Percentiles rank a stretch among this genome's conserved stretches.
Conservation (phyloP, 805 yeast genomes). For the Suhomyces pyralidae region DNA sequence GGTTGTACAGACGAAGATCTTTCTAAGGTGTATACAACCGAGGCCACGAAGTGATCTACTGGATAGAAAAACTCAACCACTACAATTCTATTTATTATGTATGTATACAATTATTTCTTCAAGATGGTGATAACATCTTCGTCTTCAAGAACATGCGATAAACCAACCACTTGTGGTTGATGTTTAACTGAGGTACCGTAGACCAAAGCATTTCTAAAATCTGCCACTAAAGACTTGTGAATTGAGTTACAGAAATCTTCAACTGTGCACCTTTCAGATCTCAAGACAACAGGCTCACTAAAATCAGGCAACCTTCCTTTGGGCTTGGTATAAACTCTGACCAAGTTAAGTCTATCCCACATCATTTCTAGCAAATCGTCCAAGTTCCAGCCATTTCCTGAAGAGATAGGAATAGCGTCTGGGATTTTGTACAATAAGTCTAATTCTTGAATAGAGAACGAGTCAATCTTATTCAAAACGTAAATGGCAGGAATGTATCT, state of each 20-base stretch:
- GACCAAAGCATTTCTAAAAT: constrained; percentile 89
- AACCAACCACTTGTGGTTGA: constrained; percentile 95
- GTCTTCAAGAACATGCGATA: constrained; percentile 78
- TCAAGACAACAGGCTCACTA: constrained; percentile 88
- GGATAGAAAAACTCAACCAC: neutral
- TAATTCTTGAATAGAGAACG: constrained; percentile 89
- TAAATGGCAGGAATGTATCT: constrained; percentile 94
- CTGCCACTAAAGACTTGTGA: constrained; percentile 90
- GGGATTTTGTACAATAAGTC: constrained; percentile 90
- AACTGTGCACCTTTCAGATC: constrained; percentile 77
- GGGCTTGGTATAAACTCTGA: constrained; percentile 96
- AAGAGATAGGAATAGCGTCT: constrained; percentile 93
- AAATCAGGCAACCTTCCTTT: constrained; percentile 94
- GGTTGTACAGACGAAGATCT: neutral
- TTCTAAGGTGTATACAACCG: neutral
- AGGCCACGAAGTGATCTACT: neutral
- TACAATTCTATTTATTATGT: neutral
- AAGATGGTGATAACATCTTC: constrained; percentile 96
- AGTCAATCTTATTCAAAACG: constrained; percentile 92
- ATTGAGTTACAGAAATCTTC: constrained; percentile 96
- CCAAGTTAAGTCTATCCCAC: constrained; percentile 92
- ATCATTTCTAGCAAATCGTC: constrained; percentile 90
- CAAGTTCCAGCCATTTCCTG: constrained; percentile 95
- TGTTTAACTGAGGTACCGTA: constrained; percentile 95
- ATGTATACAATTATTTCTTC: constrained; percentile 48